Conservation (phyloP, 1,284 basidiomycete genomes). For the Tetrapyrgos nigripes region DNA sequence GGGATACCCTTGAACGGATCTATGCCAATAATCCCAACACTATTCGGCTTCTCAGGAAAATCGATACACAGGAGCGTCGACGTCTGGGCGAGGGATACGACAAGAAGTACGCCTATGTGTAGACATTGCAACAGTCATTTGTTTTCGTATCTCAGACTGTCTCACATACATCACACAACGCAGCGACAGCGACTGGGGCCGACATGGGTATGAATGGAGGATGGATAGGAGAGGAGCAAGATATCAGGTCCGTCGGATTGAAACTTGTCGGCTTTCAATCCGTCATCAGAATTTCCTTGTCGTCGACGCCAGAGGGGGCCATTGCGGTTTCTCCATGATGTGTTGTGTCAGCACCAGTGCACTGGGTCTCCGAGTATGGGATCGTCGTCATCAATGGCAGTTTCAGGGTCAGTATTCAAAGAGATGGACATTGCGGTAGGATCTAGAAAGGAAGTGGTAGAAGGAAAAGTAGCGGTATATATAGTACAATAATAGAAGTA, state of each 20-base stretch:
- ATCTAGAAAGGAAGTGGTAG: no score
- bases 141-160: not conserved
- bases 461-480: no score
- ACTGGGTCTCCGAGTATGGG: constrained; percentile 22
- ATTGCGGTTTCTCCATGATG: constrained; percentile 69
- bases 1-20: constrained; percentile 48
- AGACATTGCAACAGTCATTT: not conserved
- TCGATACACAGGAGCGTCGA: constrained; percentile 23
- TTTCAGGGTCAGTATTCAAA: no score
- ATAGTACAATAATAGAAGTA: no score
- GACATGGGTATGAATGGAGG: not conserved
- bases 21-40: constrained; percentile 56
- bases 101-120: constrained; percentile 28
- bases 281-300: constrained; percentile 58
- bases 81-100: constrained; percentile 37
- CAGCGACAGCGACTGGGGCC: not conserved
- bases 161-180: not conserved
- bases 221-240: not conserved
- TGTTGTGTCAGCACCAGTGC: constrained; percentile 19
- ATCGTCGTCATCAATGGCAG: no score
- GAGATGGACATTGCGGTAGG: no score
- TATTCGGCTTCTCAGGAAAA: constrained; percentile 46
- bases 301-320: constrained; percentile 59
- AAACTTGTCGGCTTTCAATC: constrained; percentile 10
- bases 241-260: not conserved